Evolutionary conservation across 2,329 filamentous ascomycete genomes (phyloP), one percentile per base, ranked within the genome.

Genomic region (Graphilbum ipis-grandicollis): DNA sequence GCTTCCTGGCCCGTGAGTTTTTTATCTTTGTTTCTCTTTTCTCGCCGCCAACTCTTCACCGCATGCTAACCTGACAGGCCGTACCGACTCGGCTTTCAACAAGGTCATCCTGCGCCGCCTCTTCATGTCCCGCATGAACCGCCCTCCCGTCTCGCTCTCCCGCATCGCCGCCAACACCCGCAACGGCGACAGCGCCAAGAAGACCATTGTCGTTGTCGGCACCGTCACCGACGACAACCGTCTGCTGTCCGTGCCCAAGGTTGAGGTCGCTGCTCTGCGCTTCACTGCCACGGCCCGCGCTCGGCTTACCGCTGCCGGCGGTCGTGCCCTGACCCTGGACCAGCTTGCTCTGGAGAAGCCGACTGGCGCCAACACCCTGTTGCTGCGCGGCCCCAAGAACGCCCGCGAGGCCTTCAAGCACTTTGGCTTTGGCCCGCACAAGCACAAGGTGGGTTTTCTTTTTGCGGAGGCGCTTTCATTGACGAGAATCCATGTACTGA

Each of bases 61-160:
- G 10, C 14, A 23, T 22, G 13, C 30, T 33, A 19, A 31, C 19
- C 21, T 4, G 21, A 37, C 53, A 92, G 83, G 85, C 67, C 86
- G 90, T 59, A 98, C 90, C 60, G 90, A 96, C 63, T 75, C 84
- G 49, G 75, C 74, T 68, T 98, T 98, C 82, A 98, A 98, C 81
- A 92, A 93, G 74, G 82, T 90, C 56, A 76, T 98, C 58, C 82
- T 98, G 56, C 85, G 88, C 62, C 83, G 90, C 57, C 80, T 98
- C 45, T 93, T 93, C 60, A 93, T 90, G 83, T 93, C 85, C 63
- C 84, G 86, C 66, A 93, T 92, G 68, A 96, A 96, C 81, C 81
- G 86, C 53, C 83, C 84, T 44, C 85, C 90, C 47, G 78, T 98
- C 56, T 94, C 86, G 44, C 72, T 98, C 56, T 94, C 86, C 50